These are phyloP conservation scores for Xylariaceae sp. DNA, from an alignment of 2,329 filamentous ascomycete species.

Conservation along the genomic window DNA sequence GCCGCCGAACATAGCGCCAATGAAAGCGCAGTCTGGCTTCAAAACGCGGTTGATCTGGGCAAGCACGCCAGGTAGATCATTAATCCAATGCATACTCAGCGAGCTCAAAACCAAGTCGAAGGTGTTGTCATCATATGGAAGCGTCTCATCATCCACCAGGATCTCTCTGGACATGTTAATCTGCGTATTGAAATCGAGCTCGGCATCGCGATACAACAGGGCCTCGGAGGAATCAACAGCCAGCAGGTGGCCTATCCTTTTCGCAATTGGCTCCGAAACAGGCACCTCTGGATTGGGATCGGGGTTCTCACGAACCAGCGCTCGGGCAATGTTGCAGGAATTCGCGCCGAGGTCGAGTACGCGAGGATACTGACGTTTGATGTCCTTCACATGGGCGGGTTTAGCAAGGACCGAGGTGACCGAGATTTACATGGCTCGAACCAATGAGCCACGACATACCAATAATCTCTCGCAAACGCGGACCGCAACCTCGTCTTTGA, in stretches of 20 bases:
- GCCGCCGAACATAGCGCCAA: conserved; percentile 93
- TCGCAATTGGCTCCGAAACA: conserved; percentile 55
- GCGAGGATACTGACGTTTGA: conserved; percentile 78
- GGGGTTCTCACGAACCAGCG: conserved; percentile 65
- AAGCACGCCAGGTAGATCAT: conserved; percentile 82
- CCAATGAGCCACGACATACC: conserved; percentile 13
- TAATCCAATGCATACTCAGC: conserved; percentile 92
- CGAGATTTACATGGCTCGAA: neutral
- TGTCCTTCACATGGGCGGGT: conserved; percentile 47
- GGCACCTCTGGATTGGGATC: conserved; percentile 54
- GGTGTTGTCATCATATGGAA: conserved; percentile 68
- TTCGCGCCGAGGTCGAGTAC: conserved; percentile 93
- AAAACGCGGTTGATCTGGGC: conserved; percentile 79
- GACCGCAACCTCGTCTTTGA: conserved; percentile 85
- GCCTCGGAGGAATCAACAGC: conserved; percentile 75
- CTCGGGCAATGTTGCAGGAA: conserved; percentile 86
- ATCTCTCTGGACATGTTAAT: conserved; percentile 70
- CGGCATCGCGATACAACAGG: conserved; percentile 74
- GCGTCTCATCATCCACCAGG: conserved; percentile 64
- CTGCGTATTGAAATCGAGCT: conserved; percentile 66
- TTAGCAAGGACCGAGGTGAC: conserved; percentile 30
- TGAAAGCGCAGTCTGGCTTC: conserved; percentile 85
- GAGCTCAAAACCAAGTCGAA: conserved; percentile 91
- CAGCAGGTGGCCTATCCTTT: conserved; percentile 66
- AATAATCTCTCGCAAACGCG: conserved; percentile 81